phyloP scores from a whole-genome alignment of 164 flowering plant genomes.

The Macadamia tetraphylla region DNA sequence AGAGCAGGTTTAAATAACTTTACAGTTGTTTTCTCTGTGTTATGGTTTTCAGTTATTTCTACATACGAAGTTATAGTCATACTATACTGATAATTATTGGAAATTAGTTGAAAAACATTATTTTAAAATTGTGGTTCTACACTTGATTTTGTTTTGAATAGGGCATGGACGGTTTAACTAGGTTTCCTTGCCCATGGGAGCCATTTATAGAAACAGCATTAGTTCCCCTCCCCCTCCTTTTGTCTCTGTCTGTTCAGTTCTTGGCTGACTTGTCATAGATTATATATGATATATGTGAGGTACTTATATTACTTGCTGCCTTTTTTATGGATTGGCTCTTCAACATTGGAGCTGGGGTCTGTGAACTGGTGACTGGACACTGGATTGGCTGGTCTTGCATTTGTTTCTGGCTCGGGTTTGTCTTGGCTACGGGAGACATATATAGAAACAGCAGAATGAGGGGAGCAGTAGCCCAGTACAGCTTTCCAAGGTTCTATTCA shows the following conservation, averaged over 20 bases:
- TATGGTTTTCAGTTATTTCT: not conserved
- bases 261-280: not conserved
- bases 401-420: constrained; percentile 49
- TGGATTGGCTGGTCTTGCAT: constrained; percentile 56
- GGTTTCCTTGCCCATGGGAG: no score
- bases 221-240: no score
- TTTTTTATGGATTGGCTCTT: constrained; percentile 71
- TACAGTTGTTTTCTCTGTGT: not conserved
- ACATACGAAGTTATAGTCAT: not conserved
- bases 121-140: no score
- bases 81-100: not conserved
- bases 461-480: constrained; percentile 79
- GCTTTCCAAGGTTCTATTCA: constrained; percentile 76
- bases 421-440: constrained; percentile 79
- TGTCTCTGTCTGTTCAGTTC: not conserved
- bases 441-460: constrained; percentile 65
- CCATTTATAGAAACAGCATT: no score
- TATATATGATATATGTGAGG: constrained; percentile 18
- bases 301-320: constrained; percentile 78
- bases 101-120: not conserved
- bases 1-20: not conserved
- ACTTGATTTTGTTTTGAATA: no score
- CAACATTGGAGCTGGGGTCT: constrained; percentile 96
- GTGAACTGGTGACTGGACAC: constrained; percentile 55
- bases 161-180: no score